These are phyloP conservation scores for Xanthoconium purpureum DNA, from an alignment of 768 basidiomycete species.

Conservation along the genomic window DNA sequence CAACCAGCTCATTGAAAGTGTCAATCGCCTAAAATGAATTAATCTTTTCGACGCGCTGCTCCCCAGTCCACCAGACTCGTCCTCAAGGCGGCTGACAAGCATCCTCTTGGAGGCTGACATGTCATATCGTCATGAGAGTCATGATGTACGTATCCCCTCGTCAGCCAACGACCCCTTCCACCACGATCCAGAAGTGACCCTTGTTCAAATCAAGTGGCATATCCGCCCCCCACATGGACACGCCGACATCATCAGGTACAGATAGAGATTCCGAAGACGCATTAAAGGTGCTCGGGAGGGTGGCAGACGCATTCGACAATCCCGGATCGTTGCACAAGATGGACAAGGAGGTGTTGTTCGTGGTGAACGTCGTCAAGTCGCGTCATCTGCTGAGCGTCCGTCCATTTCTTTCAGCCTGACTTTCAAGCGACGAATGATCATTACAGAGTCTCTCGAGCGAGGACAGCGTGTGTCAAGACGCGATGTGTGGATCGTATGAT, in stretches of 20 bases:
- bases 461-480: constrained; percentile 8
- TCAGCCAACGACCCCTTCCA: constrained; percentile 1
- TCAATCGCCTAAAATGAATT: too few relatives aligned
- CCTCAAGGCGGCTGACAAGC: constrained; percentile 10
- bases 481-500: constrained; percentile 1
- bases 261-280: constrained; percentile 11
- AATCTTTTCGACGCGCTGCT: too few relatives aligned
- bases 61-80: too few relatives aligned
- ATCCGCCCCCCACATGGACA: constrained; percentile 6
- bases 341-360: constrained; percentile 20
- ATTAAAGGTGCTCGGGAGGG: constrained; percentile 23
- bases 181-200: not conserved
- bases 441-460: constrained; percentile 18
- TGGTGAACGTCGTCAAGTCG: constrained; percentile 24
- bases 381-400: constrained; percentile 21
- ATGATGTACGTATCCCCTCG: not conserved
- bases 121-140: not conserved
- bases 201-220: not conserved
- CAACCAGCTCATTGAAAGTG: too few relatives aligned
- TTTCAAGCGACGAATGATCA: too few relatives aligned
- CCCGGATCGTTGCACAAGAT: constrained; percentile 14
- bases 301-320: constrained; percentile 31
- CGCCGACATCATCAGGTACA: not conserved
- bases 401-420: not conserved
- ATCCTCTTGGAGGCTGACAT: constrained; percentile 17